Percentiles rank a stretch among this genome's conserved stretches.
Evolutionary conservation across 768 basidiomycete genomes (phyloP).

Genomic region (Leccinum disarticulatum): DNA sequence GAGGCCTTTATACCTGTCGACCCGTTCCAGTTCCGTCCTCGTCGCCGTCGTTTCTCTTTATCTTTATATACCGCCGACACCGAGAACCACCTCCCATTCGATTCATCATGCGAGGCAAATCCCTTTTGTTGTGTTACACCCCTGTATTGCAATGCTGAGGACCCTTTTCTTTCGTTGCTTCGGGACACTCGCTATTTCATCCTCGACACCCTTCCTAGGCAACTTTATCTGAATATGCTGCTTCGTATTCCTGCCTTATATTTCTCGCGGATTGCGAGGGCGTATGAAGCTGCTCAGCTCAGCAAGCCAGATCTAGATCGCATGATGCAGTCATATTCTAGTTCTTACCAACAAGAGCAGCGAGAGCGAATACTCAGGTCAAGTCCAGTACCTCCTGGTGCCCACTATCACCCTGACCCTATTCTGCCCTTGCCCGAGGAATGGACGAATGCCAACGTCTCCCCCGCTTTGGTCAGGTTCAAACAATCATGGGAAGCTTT

Average conservation of each 20-base stretch:
- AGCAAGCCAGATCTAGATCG: slow-evolving; percentile 68
- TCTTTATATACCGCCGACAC: slow-evolving; percentile 24
- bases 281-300: slow-evolving; percentile 78
- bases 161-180: slow-evolving; percentile 18
- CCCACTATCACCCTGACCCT: slow-evolving; percentile 14
- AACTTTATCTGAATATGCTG: slow-evolving; percentile 47
- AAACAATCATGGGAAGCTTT: slow-evolving; percentile 68
- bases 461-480: slow-evolving; percentile 66
- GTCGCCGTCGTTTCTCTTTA: slow-evolving; percentile 22
- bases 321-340: slow-evolving; percentile 42
- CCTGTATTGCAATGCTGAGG: slow-evolving; percentile 14
- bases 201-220: slow-evolving; percentile 42
- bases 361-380: slow-evolving; percentile 14
- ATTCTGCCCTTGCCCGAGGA: slow-evolving; percentile 52
- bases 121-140: slow-evolving; percentile 23
- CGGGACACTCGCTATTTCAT: slow-evolving; percentile 25
- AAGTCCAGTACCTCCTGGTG: slow-evolving; percentile 33
- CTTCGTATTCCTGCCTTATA: slow-evolving; percentile 77
- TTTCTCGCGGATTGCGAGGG: slow-evolving; percentile 72
- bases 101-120: slow-evolving; percentile 24
- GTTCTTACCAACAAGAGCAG: slow-evolving; percentile 13
- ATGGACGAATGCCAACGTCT: slow-evolving; percentile 49
- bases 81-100: slow-evolving; percentile 17
- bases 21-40: slow-evolving; percentile 43
- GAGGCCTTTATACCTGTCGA: slow-evolving; percentile 58